Base-by-base conservation (phyloP, 75 land plant species). In the Larix kaempferi region DNA sequence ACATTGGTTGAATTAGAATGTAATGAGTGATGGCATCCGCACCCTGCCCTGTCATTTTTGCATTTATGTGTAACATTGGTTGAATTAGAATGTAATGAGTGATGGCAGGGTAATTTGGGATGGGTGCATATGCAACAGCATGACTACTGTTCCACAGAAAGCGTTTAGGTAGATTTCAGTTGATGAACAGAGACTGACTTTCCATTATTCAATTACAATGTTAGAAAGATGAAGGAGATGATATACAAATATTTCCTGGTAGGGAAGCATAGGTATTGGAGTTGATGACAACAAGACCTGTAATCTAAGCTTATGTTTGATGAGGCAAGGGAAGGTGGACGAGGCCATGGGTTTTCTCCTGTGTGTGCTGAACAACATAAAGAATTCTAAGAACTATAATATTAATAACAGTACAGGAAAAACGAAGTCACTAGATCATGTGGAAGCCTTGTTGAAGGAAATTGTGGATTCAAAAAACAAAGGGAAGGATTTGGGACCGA, bases 91-190 rank as follows among this genome's bases (percentile, higher is more conserved):
- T 35, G 3, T 65, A 1, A 1, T 29, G 12, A 7, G 19, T 14
- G 33, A 12, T 55, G 78, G 76, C 86, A 86, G 88, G 83, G 88
- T 6, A 87, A 87, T 81, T 59, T 87, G 57, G 88, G 88, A 57
- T 87, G 88, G 88, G 88, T 86, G 0, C 84, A 87, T 54, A 87
- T 87, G 88, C 86, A 87, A 77, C 88, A 87, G 44, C 55, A 74
- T 0, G 81, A 87, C 25, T 87, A 71, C 69, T 44, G 62, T 23
- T 83, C 83, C 10, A 86, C 88, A n/a, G 88, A 87, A 54, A 60
- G 79, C 3, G 88, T 84, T 27, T 87, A 87, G 4, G 33, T 33
- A 37, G 27, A 65, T 23, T 13, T 0, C 33, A 14, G 5, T 29
- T 14, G 0, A 29, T 2, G 37, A 35, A 2, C 3, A 5, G 14